Percentiles rank a stretch among this genome's conserved stretches.
These are phyloP conservation scores for Penicillium sp. DNA, from an alignment of 2,329 filamentous ascomycete species.

Conservation along the genomic window DNA sequence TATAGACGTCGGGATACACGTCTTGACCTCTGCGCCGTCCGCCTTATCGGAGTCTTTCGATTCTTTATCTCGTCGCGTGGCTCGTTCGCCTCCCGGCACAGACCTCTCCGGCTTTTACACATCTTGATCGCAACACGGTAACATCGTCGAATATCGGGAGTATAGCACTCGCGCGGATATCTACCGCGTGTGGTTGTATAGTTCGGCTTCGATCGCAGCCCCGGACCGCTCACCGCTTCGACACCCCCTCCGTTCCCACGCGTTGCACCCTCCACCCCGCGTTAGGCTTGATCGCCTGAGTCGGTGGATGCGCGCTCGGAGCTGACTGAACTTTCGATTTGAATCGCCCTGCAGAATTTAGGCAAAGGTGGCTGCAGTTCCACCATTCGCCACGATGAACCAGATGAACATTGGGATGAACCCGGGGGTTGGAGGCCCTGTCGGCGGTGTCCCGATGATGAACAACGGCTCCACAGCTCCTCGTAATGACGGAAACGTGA, in stretches of 20 bases:
- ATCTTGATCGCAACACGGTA: constrained; percentile 12
- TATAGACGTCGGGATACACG: constrained; percentile 1
- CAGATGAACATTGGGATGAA: constrained; percentile 57
- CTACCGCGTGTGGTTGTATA: constrained; percentile 3
- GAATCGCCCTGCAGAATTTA: constrained; percentile 25
- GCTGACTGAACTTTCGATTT: constrained; percentile 18
- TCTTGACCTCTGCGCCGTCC: neutral
- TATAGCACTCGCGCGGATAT: constrained; percentile 2
- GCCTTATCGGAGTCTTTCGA: constrained; percentile 3
- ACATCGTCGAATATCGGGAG: constrained; percentile 7
- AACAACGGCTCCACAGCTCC: constrained; percentile 48
- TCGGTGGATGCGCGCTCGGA: constrained; percentile 34
- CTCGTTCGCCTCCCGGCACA: constrained; percentile 9
- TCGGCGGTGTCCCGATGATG: constrained; percentile 56
- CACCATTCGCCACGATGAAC: constrained; percentile 47
- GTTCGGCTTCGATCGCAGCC: neutral
- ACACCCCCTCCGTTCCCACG: constrained; percentile 10
- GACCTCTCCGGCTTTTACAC: constrained; percentile 6
- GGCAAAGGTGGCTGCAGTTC: constrained; percentile 35
- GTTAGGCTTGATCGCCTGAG: constrained; percentile 26
- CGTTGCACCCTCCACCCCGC: constrained; percentile 22
- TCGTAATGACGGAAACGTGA: constrained; percentile 41
- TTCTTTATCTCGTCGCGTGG: constrained; percentile 20
- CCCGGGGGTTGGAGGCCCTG: constrained; percentile 51
- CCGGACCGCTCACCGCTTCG: constrained; percentile 20